Percentiles rank a stretch among this genome's conserved stretches.
phyloP scores from a whole-genome alignment of 352 stramenopile species.

The Pythium aristosporum region DNA sequence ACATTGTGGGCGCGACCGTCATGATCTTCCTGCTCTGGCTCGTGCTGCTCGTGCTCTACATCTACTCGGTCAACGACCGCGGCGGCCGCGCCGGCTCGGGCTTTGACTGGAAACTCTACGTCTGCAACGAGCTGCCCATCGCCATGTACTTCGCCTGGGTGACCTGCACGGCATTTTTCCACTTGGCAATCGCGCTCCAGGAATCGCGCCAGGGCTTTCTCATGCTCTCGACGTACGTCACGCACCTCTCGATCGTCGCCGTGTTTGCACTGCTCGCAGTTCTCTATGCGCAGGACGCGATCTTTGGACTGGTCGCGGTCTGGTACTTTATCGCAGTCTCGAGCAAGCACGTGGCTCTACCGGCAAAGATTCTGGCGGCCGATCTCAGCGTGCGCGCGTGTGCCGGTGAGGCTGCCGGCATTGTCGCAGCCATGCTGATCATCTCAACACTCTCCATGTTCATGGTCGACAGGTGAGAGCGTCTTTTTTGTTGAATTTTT shows the following conservation, averaged over 20 bases:
- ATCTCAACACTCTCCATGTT: conserved; percentile 53
- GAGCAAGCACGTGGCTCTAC: conserved; percentile 50
- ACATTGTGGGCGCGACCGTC: conserved; percentile 54
- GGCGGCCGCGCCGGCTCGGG: conserved; percentile 31
- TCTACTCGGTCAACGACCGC: conserved; percentile 79
- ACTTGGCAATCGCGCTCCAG: conserved; percentile 72
- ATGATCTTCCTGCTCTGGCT: conserved; percentile 73
- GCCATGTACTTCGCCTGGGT: conserved; percentile 82
- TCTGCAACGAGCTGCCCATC: conserved; percentile 75
- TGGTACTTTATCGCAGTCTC: conserved; percentile 75
- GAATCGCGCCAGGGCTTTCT: conserved; percentile 49
- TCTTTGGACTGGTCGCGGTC: conserved; percentile 58
- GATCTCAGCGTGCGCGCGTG: conserved; percentile 64
- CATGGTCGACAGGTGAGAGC: conserved; percentile 65
- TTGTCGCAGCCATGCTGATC: conserved; percentile 53
- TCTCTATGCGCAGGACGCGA: conserved; percentile 58
- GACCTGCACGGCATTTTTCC: conserved; percentile 59
- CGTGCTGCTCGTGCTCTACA: conserved; percentile 69
- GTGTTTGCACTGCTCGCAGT: conserved; percentile 60
- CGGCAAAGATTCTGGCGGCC: conserved; percentile 37
- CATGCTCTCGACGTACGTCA: conserved; percentile 58
- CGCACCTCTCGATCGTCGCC: conserved; percentile 55
- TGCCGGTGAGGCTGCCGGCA: conserved; percentile 52
- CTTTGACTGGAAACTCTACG: conserved; percentile 68
- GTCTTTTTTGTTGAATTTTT: conserved; percentile 11